These are phyloP conservation scores for Sugiyamaella japonica DNA, from an alignment of 1,139 yeast species.

Conservation along the genomic window DNA sequence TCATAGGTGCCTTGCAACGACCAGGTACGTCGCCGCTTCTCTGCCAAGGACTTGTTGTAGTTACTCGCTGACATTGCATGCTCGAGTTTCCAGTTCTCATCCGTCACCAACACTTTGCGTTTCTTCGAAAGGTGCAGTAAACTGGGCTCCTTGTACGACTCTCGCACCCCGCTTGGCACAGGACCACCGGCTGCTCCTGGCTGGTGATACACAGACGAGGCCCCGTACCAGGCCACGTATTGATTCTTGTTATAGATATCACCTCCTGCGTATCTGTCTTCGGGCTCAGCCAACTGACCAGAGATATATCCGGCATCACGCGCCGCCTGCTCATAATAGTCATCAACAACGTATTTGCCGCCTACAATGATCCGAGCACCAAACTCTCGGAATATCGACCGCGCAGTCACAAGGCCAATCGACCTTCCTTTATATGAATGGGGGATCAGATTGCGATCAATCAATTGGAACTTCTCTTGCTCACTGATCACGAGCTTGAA, in stretches of 20 bases:
- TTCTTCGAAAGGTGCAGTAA: constrained; percentile 29
- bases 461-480: constrained; percentile 79
- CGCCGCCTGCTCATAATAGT: constrained; percentile 80
- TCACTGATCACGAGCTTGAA: constrained; percentile 74
- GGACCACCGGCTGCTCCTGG: constrained; percentile 20
- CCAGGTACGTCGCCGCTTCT: constrained; percentile 57
- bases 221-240: constrained; percentile 56
- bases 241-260: constrained; percentile 49
- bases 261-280: constrained; percentile 51
- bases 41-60: constrained; percentile 62
- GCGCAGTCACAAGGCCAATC: constrained; percentile 86
- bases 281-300: constrained; percentile 80
- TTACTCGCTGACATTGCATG: constrained; percentile 75
- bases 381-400: constrained; percentile 86
- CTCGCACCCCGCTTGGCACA: constrained; percentile 30
- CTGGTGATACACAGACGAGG: constrained; percentile 46
- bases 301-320: constrained; percentile 69
- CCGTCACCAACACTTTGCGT: constrained; percentile 49
- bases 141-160: constrained; percentile 28
- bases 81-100: constrained; percentile 84
- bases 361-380: constrained; percentile 82
- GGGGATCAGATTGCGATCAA: constrained; percentile 80
- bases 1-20: constrained; percentile 65
- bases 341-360: constrained; percentile 82
- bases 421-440: constrained; percentile 88